Conservation (phyloP, 768 basidiomycete species). For the Royoungia palumana region DNA sequence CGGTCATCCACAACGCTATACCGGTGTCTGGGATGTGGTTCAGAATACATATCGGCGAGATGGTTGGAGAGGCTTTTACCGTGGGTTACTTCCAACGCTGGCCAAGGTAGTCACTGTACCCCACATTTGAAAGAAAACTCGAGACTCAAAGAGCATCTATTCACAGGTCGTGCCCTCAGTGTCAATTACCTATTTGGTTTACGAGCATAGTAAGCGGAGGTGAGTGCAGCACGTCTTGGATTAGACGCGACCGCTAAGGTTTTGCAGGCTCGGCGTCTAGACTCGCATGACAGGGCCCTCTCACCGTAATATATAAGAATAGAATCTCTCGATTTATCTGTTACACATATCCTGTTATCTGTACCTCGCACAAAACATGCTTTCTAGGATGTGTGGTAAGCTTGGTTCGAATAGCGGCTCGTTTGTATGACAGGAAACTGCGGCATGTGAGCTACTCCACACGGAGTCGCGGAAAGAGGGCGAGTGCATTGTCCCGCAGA, state of each 20-base stretch:
- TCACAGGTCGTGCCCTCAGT: conserved; percentile 89
- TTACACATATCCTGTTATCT: conserved; percentile 23
- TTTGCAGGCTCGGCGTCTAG: conserved; percentile 59
- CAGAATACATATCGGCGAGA: conserved; percentile 77
- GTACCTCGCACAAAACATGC: conserved; percentile 28
- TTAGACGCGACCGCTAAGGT: conserved; percentile 1
- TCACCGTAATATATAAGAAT: conserved; percentile 22
- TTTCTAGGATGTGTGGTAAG: conserved; percentile 10
- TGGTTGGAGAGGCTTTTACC: conserved; percentile 94
- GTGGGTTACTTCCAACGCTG: conserved; percentile 86
- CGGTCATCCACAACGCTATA: conserved; percentile 89
- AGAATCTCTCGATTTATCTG: conserved; percentile 24
- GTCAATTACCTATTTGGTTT: conserved; percentile 95
- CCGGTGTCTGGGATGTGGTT: conserved; percentile 83
- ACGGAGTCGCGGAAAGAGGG: conserved; percentile 46
- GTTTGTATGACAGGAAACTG: background rate
- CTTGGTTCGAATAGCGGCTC: background rate
- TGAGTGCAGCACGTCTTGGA: conserved; percentile 30
- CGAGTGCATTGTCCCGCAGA: conserved; percentile 47
- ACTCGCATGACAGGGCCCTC: conserved; percentile 10
- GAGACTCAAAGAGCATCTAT: conserved; percentile 6
- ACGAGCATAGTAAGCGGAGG: conserved; percentile 83
- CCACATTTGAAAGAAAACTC: background rate
- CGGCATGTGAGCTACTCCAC: background rate
- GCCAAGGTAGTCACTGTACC: conserved; percentile 62